These are phyloP conservation scores for Mimosa pudica DNA, from an alignment of 306 rosid genomes.

Conservation along the genomic window DNA sequence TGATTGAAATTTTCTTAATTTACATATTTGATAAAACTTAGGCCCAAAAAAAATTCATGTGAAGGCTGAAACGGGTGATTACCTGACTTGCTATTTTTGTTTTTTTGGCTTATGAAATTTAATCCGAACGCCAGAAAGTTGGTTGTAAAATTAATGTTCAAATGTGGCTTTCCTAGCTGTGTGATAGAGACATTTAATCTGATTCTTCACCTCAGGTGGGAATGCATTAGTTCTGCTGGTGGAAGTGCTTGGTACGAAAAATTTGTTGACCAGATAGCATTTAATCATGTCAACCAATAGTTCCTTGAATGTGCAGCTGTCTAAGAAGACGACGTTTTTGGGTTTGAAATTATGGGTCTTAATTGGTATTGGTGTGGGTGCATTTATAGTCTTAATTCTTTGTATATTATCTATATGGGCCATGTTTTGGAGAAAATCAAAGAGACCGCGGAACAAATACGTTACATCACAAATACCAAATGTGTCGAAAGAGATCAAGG, in stretches of 20 bases:
- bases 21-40: background rate
- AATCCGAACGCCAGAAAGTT: conserved; percentile 20
- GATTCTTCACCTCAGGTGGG: conserved; percentile 50
- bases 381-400: conserved; percentile 76
- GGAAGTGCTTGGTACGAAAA: conserved; percentile 39
- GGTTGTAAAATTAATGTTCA: conserved; percentile 18
- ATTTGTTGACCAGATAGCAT: conserved; percentile 37
- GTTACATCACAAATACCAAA: conserved; percentile 71
- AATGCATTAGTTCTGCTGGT: conserved; percentile 48
- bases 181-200: conserved; percentile 32
- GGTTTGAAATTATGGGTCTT: conserved; percentile 86
- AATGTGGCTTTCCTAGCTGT: conserved; percentile 6
- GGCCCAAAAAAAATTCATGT: background rate
- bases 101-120: background rate
- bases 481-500: conserved; percentile 77
- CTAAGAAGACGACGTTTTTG: conserved; percentile 68
- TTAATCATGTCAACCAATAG: conserved; percentile 56
- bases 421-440: conserved; percentile 74
- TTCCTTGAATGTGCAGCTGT: conserved; percentile 67
- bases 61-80: conserved; percentile 23
- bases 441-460: conserved; percentile 60
- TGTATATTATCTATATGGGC: conserved; percentile 77
- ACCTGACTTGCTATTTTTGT: background rate
- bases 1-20: conserved; percentile 17
- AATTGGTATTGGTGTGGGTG: conserved; percentile 82